Conservation (phyloP, 2,329 filamentous ascomycete species). For the Berkeleyomyces rouxiae region DNA sequence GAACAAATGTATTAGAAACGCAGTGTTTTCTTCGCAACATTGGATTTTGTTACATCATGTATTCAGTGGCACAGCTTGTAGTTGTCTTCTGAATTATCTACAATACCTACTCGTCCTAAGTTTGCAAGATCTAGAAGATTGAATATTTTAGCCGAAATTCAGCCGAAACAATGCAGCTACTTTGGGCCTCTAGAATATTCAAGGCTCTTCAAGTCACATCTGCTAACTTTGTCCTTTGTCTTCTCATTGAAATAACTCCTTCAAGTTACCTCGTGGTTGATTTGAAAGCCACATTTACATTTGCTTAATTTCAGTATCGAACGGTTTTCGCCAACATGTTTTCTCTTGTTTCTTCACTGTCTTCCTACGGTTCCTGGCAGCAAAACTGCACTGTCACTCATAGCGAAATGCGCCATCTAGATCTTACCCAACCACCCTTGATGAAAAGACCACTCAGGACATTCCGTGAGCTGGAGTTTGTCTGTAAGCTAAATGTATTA, state of each 20-base stretch:
- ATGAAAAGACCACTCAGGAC: conserved; percentile 60
- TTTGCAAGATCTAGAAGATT: not conserved
- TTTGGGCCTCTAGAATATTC: not conserved
- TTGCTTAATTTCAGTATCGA: not conserved
- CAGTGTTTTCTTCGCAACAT: no score
- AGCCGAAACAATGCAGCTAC: not conserved
- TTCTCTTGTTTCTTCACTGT: conserved; percentile 22
- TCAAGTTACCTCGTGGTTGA: not conserved
- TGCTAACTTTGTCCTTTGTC: not conserved
- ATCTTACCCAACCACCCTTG: conserved; percentile 50
- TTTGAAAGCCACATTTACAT: not conserved
- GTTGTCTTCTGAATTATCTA: not conserved
- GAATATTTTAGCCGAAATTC: not conserved
- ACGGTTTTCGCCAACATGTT: no score
- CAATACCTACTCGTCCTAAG: not conserved
- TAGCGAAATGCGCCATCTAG: conserved; percentile 49
- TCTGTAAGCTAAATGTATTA: conserved; percentile 58
- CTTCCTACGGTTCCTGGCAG: conserved; percentile 33
- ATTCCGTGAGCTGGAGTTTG: conserved; percentile 46
- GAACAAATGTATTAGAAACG: no score
- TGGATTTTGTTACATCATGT: no score
- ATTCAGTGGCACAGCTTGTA: not conserved
- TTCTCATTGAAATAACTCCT: not conserved
- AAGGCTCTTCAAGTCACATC: not conserved
- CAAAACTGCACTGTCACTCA: conserved; percentile 62